Percentiles rank a stretch among this genome's conserved stretches.
Evolutionary conservation across 805 yeast species (phyloP).

Genomic region (Monosporozyma yasuniensis): DNA sequence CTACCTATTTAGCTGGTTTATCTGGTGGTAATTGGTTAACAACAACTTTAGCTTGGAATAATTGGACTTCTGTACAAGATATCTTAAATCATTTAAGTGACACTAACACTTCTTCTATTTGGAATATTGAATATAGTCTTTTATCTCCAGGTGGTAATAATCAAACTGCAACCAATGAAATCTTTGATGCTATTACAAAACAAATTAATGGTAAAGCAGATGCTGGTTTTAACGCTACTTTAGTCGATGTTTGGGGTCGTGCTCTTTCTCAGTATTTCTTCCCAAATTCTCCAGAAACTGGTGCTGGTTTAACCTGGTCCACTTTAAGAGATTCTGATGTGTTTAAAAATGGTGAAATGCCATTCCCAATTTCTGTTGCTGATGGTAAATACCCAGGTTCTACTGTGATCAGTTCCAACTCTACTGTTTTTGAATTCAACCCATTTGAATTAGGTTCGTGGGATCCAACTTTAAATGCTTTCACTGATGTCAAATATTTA

Average conservation of each 20-base stretch:
- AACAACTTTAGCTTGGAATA: constrained; percentile 57
- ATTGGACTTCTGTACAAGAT: constrained; percentile 62
- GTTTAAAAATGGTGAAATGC: constrained; percentile 56
- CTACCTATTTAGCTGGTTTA: constrained; percentile 66
- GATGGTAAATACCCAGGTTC: constrained; percentile 60
- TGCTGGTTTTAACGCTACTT: constrained; percentile 58
- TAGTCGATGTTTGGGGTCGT: constrained; percentile 78
- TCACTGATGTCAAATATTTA: constrained; percentile 57
- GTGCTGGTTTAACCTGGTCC: constrained; percentile 53
- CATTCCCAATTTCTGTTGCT: constrained; percentile 59
- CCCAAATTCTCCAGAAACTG: constrained; percentile 48
- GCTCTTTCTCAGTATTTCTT: constrained; percentile 66
- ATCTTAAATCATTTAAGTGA: constrained; percentile 33
- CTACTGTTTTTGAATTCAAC: constrained; percentile 56
- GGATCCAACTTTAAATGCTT: constrained; percentile 66
- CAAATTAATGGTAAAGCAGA: constrained; percentile 42
- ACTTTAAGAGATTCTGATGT: constrained; percentile 52
- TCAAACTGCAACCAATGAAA: constrained; percentile 39
- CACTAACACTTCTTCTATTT: constrained; percentile 38
- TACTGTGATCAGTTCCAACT: constrained; percentile 46
- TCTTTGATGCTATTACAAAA: constrained; percentile 44
- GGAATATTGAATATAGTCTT: constrained; percentile 64
- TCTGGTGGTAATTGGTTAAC: constrained; percentile 84
- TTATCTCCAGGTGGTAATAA: constrained; percentile 56
- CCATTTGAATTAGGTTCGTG: constrained; percentile 80